phyloP scores from a whole-genome alignment of 2,329 filamentous ascomycete species.

The Biscogniauxia sp. region DNA sequence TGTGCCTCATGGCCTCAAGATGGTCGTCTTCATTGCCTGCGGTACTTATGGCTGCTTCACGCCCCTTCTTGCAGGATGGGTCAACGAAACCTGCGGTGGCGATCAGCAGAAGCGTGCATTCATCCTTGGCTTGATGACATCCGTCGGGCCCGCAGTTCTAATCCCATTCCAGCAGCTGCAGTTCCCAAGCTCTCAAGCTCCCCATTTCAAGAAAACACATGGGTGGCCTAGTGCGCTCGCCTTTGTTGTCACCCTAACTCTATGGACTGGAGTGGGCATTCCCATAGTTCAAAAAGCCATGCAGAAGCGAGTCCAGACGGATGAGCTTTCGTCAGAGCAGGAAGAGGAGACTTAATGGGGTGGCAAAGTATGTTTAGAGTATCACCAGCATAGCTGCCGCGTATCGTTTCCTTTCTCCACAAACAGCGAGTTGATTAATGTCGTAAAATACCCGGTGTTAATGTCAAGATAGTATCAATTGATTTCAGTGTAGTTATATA shows the following conservation, averaged over 20 bases:
- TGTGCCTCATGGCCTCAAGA: conserved; percentile 35
- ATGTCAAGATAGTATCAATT: background rate
- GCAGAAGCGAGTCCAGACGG: conserved; percentile 6
- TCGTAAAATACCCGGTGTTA: background rate
- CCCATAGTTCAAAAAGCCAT: conserved; percentile 20
- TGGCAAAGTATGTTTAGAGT: background rate
- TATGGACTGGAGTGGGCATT: conserved; percentile 14
- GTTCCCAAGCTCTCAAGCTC: conserved; percentile 36
- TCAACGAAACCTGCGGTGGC: conserved; percentile 39
- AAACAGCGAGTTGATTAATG: background rate
- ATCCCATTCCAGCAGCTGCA: conserved; percentile 41
- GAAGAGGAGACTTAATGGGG: background rate
- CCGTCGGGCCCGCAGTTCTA: conserved; percentile 36
- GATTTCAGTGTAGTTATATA: background rate
- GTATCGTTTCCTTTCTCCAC: background rate
- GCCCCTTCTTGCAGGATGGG: conserved; percentile 40
- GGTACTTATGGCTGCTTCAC: conserved; percentile 43
- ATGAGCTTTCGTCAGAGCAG: conserved; percentile 4
- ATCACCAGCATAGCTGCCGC: background rate
- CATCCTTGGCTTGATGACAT: conserved; percentile 38
- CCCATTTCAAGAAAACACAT: conserved; percentile 34
- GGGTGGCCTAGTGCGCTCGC: conserved; percentile 30
- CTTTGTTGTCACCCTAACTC: conserved; percentile 11
- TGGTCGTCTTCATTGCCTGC: conserved; percentile 39
- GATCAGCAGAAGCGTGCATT: conserved; percentile 44